Base-by-base conservation (phyloP, 176 grass and related monocot species). In the Luzula sylvatica region DNA sequence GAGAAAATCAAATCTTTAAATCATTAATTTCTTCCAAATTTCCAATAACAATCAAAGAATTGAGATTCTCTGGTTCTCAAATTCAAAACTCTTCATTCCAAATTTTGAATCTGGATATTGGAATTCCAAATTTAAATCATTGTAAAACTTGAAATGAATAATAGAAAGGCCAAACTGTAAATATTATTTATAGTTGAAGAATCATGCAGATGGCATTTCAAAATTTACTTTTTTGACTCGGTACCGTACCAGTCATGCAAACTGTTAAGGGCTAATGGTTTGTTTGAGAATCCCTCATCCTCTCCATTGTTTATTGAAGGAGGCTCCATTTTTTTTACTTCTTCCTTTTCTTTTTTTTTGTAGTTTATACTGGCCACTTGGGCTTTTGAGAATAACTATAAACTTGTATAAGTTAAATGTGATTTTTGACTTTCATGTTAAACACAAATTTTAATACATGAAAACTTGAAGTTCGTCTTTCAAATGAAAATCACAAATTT, bases 1-100 rank as follows among this genome's bases (percentile, higher is more conserved):
- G 75, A 52, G 47, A 52, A 65, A 63, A 67, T 79, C 53, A 67
- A 74, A 46, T 56, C 15, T 3, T 15, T 35, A 28, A n/a, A 23
- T n/a, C 27, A 55, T 38, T 43, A 2, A 55, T 53, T 47, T 41
- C 14, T 18, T 69, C 19, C 0, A 16, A 11, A 18, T 12, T 8
- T n/a, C n/a, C 20, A 23, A 28, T 59, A 44, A 18, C 5, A 12
- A 41, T 7, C 20, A 13, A 23, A 53, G 38, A 11, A 60, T 70
- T 62, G 47, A 72, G 45, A 18, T 47, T 25, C 11, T 51, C 26
- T 65, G 15, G 27, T 41, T 56, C 55, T 57, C 54, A 51, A 3
- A 16, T 80, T 68, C 70, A 64, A 16, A 57, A 18, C 14, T 66
- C 23, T 53, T 14, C 11, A 15, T 18, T 27, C 29, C 11, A 3